phyloP scores from a whole-genome alignment of 345 rosid species.

The Hibiscus mutabilis region DNA sequence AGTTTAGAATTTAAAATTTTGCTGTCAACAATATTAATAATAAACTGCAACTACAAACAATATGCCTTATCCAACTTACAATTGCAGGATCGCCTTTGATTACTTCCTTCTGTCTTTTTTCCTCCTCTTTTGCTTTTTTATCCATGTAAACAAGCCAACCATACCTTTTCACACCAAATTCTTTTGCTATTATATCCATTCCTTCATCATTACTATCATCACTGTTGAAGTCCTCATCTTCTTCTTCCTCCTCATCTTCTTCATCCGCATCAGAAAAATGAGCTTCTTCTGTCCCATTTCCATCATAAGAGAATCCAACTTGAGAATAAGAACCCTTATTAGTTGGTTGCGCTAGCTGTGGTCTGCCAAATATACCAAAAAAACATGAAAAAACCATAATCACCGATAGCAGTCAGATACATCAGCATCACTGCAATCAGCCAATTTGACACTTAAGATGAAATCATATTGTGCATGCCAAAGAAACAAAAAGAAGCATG shows the following conservation, averaged over 20 bases:
- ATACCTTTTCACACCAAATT: slow-evolving; percentile 87
- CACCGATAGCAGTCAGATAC: not conserved
- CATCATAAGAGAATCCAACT: slow-evolving; percentile 90
- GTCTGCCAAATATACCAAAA: slow-evolving; percentile 25
- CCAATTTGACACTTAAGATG: not conserved
- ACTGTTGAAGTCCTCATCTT: slow-evolving; percentile 86
- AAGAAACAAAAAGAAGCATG: not conserved
- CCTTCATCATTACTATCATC: slow-evolving; percentile 93
- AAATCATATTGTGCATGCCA: not conserved
- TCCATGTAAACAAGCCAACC: slow-evolving; percentile 99
- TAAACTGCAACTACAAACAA: slow-evolving; percentile 9
- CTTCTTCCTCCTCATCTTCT: slow-evolving; percentile 76
- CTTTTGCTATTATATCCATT: slow-evolving; percentile 90
- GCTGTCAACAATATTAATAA: slow-evolving; percentile 5
- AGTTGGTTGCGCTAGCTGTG: slow-evolving; percentile 56
- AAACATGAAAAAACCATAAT: not conserved
- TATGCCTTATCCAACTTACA: slow-evolving; percentile 44
- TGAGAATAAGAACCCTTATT: slow-evolving; percentile 87
- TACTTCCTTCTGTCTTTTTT: slow-evolving; percentile 86
- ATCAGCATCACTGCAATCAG: not conserved
- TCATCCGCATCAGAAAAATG: slow-evolving; percentile 52
- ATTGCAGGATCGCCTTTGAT: slow-evolving; percentile 98
- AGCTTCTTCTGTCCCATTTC: slow-evolving; percentile 52
- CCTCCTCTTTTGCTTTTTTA: slow-evolving; percentile 93
- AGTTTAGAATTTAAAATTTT: slow-evolving; percentile 18